phyloP scores from a whole-genome alignment of 257 asterid genomes.

The Scutellaria barbata region DNA sequence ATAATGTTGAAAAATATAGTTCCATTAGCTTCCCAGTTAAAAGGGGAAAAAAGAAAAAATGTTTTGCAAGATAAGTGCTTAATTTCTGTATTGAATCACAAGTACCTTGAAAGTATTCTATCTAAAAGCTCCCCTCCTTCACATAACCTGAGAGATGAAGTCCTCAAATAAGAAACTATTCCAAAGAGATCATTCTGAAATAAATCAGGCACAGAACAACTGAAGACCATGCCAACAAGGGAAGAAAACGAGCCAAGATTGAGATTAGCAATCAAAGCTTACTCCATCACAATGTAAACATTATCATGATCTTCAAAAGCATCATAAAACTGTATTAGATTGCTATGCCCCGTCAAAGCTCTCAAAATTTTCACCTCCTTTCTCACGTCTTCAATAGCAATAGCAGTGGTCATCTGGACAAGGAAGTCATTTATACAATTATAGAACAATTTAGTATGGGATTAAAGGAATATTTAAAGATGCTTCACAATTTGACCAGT shows the following conservation, averaged over 20 bases:
- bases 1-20: conserved; percentile 21
- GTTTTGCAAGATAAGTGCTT: neutral
- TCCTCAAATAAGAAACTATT: conserved; percentile 25
- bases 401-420: conserved; percentile 81
- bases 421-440: conserved; percentile 17
- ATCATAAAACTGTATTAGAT: conserved; percentile 73
- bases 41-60: neutral
- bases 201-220: conserved; percentile 5
- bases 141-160: conserved; percentile 66
- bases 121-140: conserved; percentile 95
- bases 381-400: conserved; percentile 89
- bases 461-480: neutral
- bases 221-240: neutral
- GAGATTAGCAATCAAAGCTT: conserved; percentile 42
- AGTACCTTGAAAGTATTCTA: conserved; percentile 79
- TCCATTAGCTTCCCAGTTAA: neutral
- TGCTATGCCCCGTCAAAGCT: conserved; percentile 83
- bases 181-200: conserved; percentile 19
- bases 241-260: conserved; percentile 5
- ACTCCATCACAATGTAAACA: conserved; percentile 93
- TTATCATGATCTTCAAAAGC: conserved; percentile 79
- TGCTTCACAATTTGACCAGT: neutral
- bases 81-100: neutral
- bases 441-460: neutral
- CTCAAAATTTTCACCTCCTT: conserved; percentile 93